Base-by-base conservation (phyloP, 2,329 filamentous ascomycete species). In the Pseudodiploospora longispora region DNA sequence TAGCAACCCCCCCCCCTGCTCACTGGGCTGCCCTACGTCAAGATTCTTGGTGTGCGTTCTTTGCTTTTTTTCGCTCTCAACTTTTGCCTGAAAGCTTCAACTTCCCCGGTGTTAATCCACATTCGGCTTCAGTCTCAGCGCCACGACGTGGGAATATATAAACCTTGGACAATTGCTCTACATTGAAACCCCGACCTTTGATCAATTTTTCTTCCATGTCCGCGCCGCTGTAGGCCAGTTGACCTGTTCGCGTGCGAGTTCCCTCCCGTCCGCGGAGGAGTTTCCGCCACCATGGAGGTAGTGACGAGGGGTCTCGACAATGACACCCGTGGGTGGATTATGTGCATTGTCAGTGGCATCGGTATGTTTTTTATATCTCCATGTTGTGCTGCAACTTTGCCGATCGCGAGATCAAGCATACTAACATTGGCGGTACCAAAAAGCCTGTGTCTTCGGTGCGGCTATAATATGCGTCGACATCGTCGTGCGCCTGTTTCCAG, bases 301-400 rank as follows among this genome's bases (percentile, higher is more conserved):
- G 52, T 45, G 46, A 53, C 52, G 44, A 55, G 53, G 41, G 63
- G 56, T 32, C 59, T 85, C 52, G 75, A 81, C 61, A 93, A 91
- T 69, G 91, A 97, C 69, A 83, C 83, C 50, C 80, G 89, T 51
- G 91, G 93, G 57, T 97, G 91, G 91, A 83, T 97, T 55, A 87
- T 97, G 85, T 82, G 76, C 58, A 73, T 89, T 52, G 87, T 90
- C 64, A 95, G 89, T 59, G 81, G 89, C 43, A 66, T 80, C 50
- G 79, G 79, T 82, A 56, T 46, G 75, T 71, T 19, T 19, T 19
- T 19, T 19, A 3, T 19, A 36, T 27, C 27, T 35, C 27, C 39
- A 32, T 34, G 36, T 10, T 4, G 10, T n/a, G 36, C 27, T 32
- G 30, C 36, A 31, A 19, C 27, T 6, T 10, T n/a, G 19, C 30